These are phyloP conservation scores for Tuctoria greenei DNA, from an alignment of 176 grass and related monocot species.

Conservation along the genomic window DNA sequence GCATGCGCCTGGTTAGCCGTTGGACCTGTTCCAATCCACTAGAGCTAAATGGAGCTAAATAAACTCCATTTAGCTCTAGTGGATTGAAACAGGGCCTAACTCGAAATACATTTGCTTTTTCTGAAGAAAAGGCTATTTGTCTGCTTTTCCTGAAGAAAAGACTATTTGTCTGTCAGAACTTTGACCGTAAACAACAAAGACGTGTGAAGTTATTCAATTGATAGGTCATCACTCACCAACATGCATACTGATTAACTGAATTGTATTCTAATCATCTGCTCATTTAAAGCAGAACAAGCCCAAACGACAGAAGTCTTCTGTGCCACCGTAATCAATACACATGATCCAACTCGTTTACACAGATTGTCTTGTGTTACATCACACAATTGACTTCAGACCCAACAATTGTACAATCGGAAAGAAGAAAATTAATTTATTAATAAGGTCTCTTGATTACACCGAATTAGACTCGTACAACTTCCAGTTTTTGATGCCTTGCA, in stretches of 20 bases:
- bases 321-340: not conserved
- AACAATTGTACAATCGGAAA: not conserved
- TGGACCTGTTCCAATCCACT: not conserved
- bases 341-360: not conserved
- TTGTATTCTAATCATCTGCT: not conserved
- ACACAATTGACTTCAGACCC: not conserved
- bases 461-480: not conserved
- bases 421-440: not conserved
- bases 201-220: not conserved
- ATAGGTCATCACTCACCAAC: not conserved
- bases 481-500: not conserved
- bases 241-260: not conserved
- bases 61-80: too few relatives aligned
- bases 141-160: too few relatives aligned
- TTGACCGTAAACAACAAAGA: not conserved
- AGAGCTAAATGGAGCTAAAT: too few relatives aligned
- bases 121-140: too few relatives aligned
- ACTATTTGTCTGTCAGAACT: not conserved
- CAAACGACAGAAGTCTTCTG: not conserved
- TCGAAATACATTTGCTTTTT: not conserved
- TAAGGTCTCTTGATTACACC: not conserved
- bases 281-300: not conserved
- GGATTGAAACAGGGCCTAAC: not conserved
- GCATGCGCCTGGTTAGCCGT: not conserved
- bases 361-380: not conserved